These are phyloP conservation scores for Paraphoma sp. DNA, from an alignment of 2,329 filamentous ascomycete species.

Conservation along the genomic window DNA sequence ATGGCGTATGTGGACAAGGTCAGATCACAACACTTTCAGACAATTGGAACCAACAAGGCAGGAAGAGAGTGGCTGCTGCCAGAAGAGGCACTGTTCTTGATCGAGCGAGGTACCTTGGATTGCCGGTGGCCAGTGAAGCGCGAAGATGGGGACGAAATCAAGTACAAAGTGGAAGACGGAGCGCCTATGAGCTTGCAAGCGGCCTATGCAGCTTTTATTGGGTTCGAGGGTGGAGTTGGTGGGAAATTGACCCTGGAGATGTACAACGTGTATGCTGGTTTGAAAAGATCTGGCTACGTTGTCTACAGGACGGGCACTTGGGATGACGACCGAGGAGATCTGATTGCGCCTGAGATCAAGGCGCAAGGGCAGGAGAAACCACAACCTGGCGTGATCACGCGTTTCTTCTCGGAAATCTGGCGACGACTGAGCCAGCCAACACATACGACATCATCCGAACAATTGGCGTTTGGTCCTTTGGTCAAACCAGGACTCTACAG, in stretches of 20 bases:
- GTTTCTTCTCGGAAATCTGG: slow-evolving; percentile 47
- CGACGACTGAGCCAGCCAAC: slow-evolving; percentile 32
- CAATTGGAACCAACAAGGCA: slow-evolving; percentile 68
- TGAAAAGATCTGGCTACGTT: slow-evolving; percentile 83
- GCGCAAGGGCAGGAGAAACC: slow-evolving; percentile 8
- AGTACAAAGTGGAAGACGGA: slow-evolving; percentile 58
- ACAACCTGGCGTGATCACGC: slow-evolving; percentile 32
- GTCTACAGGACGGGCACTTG: slow-evolving; percentile 72
- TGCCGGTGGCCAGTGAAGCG: slow-evolving; percentile 75
- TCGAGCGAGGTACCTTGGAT: slow-evolving; percentile 87
- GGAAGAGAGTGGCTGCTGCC: slow-evolving; percentile 80
- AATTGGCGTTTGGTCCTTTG: slow-evolving; percentile 55
- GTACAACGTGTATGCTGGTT: slow-evolving; percentile 85
- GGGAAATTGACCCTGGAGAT: slow-evolving; percentile 72
- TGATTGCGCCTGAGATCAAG: slow-evolving; percentile 13
- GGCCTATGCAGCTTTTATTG: slow-evolving; percentile 84
- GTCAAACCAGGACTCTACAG: slow-evolving; percentile 61
- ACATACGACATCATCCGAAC: slow-evolving; percentile 19
- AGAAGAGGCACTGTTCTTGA: slow-evolving; percentile 87
- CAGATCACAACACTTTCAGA: slow-evolving; percentile 75
- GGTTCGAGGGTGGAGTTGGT: slow-evolving; percentile 63
- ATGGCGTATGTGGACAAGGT: slow-evolving; percentile 71
- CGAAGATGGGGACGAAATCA: slow-evolving; percentile 36
- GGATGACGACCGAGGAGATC: slow-evolving; percentile 34
- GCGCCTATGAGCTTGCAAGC: slow-evolving; percentile 91